These are phyloP conservation scores for Claviceps lovelessii DNA, from an alignment of 2,329 filamentous ascomycete species.

Conservation along the genomic window DNA sequence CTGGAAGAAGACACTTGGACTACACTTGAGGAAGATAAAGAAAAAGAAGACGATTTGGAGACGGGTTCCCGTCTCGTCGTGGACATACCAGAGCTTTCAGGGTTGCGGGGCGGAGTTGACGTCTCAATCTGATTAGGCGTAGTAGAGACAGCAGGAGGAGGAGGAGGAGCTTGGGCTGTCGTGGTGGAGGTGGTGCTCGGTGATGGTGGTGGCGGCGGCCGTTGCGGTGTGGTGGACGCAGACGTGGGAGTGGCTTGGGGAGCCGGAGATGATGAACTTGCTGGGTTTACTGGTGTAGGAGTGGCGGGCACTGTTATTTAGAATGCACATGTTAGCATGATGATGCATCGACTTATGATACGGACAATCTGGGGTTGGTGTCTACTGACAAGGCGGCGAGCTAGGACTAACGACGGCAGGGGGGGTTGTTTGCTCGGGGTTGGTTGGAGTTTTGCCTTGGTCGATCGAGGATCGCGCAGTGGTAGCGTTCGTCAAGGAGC, in stretches of 20 bases:
- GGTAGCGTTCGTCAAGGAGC: slow-evolving; percentile 1
- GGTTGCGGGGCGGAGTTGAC: slow-evolving; percentile 2
- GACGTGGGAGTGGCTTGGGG: not conserved
- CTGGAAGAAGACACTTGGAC: slow-evolving; percentile 16
- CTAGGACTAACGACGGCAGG: not conserved
- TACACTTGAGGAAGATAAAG: slow-evolving; percentile 13
- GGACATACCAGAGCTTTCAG: slow-evolving; percentile 14
- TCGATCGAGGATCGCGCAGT: not conserved
- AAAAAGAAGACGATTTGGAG: slow-evolving; percentile 16
- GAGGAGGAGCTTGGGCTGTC: slow-evolving; percentile 2
- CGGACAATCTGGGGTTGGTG: not conserved
- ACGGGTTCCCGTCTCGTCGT: slow-evolving; percentile 14
- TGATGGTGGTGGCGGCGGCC: not conserved
- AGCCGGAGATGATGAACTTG: not conserved
- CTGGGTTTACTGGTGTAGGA: not conserved
- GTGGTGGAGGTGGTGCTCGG: slow-evolving; percentile 5
- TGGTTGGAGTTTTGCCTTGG: not conserved
- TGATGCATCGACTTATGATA: not conserved
- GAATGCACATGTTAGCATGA: not conserved
- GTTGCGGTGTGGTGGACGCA: not conserved
- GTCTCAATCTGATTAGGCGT: slow-evolving; percentile 3
- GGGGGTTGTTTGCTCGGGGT: not conserved
- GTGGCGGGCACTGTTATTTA: not conserved
- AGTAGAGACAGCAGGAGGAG: not conserved
- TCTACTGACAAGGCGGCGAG: not conserved